These are phyloP conservation scores for Sclerotinia subarctica DNA, from an alignment of 2,329 filamentous ascomycete species.

Conservation along the genomic window DNA sequence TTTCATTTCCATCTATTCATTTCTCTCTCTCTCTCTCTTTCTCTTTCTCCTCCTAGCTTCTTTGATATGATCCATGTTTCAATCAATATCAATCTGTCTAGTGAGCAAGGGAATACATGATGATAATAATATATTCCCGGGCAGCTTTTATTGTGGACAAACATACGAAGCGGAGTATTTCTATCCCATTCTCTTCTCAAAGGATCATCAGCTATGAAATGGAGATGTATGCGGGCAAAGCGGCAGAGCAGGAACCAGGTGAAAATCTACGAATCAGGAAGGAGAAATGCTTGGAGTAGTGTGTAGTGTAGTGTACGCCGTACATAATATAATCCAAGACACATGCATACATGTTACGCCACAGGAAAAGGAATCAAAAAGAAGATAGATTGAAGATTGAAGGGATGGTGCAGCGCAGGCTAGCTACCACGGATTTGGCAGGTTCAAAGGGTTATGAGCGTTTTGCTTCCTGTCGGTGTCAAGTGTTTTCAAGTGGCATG, in stretches of 20 bases:
- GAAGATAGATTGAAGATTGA: background rate
- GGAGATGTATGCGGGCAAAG: slow-evolving; percentile 12
- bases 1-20: background rate
- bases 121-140: background rate
- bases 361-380: slow-evolving; percentile 2
- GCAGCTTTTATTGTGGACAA: background rate
- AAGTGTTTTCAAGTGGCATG: slow-evolving; percentile 3
- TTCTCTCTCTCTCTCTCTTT: too few species aligned
- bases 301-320: background rate
- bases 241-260: slow-evolving; percentile 14
- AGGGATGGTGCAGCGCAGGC: background rate
- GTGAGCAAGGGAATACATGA: background rate
- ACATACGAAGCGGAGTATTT: background rate
- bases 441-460: background rate
- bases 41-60: background rate
- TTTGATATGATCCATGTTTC: background rate
- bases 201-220: slow-evolving; percentile 14
- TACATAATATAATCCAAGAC: slow-evolving; percentile 16
- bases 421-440: background rate
- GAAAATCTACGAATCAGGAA: slow-evolving; percentile 19
- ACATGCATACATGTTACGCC: slow-evolving; percentile 3
- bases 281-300: background rate
- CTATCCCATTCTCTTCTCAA: background rate
- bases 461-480: background rate
- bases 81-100: background rate